Conservation (phyloP, 1,284 basidiomycete genomes). For the Stereum hirsutum region DNA sequence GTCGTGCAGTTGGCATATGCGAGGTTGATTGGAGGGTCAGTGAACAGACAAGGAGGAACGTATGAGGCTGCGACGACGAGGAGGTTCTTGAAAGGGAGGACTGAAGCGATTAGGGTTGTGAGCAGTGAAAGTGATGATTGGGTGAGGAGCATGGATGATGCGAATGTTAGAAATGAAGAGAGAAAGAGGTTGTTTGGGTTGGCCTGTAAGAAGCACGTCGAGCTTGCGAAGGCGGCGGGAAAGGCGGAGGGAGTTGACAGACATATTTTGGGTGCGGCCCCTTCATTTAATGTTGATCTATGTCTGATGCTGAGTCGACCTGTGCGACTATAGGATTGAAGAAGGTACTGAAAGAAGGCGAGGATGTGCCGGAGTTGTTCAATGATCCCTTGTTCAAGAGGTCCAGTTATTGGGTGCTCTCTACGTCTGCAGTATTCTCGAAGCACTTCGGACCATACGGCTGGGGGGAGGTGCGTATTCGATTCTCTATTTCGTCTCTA, state of each 20-base stretch:
- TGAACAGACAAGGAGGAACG: conserved; percentile 49
- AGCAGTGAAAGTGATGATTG: conserved; percentile 66
- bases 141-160: conserved; percentile 65
- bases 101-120: conserved; percentile 81
- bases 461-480: conserved; percentile 64
- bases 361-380: conserved; percentile 60
- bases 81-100: conserved; percentile 78
- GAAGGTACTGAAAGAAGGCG: conserved; percentile 50
- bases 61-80: conserved; percentile 88
- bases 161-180: conserved; percentile 27
- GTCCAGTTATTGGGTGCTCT: conserved; percentile 64
- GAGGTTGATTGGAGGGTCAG: conserved; percentile 39
- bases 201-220: conserved; percentile 66
- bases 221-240: conserved; percentile 63
- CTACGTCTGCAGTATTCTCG: conserved; percentile 84
- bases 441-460: conserved; percentile 77
- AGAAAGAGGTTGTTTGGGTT: conserved; percentile 49
- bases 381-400: conserved; percentile 62
- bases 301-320: not conserved
- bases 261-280: conserved; percentile 63
- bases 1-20: conserved; percentile 80
- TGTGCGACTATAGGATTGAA: conserved; percentile 50
- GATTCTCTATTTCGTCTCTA: not conserved
- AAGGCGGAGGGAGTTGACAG: conserved; percentile 75
- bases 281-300: not conserved